Evolutionary conservation across 495 filamentous ascomycete species (phyloP), one percentile per base, ranked within the genome.

Genomic region (Aspergillus sclerotioniger): DNA sequence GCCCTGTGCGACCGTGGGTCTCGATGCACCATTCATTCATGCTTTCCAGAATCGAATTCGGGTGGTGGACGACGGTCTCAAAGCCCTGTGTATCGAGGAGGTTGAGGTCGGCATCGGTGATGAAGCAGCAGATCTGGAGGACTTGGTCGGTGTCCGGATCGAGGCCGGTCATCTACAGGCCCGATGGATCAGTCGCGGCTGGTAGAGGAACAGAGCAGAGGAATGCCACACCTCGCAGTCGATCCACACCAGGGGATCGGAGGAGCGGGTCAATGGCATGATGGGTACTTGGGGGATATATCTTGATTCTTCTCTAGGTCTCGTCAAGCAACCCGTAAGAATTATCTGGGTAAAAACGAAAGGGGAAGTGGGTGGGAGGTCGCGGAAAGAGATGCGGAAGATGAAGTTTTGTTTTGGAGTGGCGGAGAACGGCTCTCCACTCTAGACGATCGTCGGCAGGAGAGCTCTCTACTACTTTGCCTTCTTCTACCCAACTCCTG

Each of bases 91-190:
- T 73, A 45, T 97, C 92, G 12, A 96, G 72, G 28, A 96, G 66
- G 39, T 90, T 79, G 20, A 98, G 82, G 37, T 92, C 73, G 44
- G 81, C 78, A 63, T 93, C 85, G 8, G 95, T 98, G 67, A 98
- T 83, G 74, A 95, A 89, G 76, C 94, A 98, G 71, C 88, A 94
- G 31, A 98, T 88, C 67, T 95, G 90, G 62, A 98, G 84, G 65
- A 98, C 96, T 15, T 84, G 82, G 64, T 98, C 95, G 17, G 71
- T 82, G 29, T 87, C 82, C 2, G 84, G 76, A 69, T 96, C 79
- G 4, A 98, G 84, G 3, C 94, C 94, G 3, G 95, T 97, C 94
- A 98, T 98, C 92, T 96, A 60, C 37, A 41, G 10, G 37, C 12
- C 12, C 37, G 37, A 41, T 9, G 9, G 37, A 41, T 47, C 15